Conservation (phyloP, 2,329 filamentous ascomycete species). For the Aureobasidium sp. region DNA sequence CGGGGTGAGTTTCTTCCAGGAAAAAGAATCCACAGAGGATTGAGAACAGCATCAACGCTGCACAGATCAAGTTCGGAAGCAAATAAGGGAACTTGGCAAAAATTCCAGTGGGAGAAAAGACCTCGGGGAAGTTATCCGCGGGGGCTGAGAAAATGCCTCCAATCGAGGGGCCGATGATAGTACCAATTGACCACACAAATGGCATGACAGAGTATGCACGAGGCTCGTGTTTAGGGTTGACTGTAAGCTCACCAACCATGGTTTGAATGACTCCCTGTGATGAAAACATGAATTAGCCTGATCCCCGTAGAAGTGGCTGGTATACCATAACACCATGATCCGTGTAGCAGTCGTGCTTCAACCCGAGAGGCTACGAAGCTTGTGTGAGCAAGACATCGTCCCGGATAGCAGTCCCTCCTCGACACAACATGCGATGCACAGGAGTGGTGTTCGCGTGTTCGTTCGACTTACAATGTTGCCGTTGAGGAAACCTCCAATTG, state of each 20-base stretch:
- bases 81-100: constrained; percentile 80
- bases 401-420: too few relatives aligned
- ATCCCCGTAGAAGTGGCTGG: too few relatives aligned
- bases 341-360: too few relatives aligned
- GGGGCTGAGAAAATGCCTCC: constrained; percentile 82
- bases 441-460: too few relatives aligned
- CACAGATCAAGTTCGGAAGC: constrained; percentile 82
- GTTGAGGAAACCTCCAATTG: constrained; percentile 75
- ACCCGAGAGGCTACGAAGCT: too few relatives aligned
- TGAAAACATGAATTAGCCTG: too few relatives aligned
- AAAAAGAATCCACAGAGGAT: constrained; percentile 74
- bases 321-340: too few relatives aligned
- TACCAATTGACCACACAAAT: constrained; percentile 87
- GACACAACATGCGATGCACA: too few relatives aligned
- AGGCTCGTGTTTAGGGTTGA: constrained; percentile 79
- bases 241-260: constrained; percentile 71
- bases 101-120: constrained; percentile 60
- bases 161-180: constrained; percentile 80
- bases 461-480: too few relatives aligned
- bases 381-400: too few relatives aligned
- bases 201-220: constrained; percentile 89
- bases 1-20: constrained; percentile 83
- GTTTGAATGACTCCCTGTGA: constrained; percentile 11
- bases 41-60: constrained; percentile 66
- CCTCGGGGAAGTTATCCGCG: constrained; percentile 60